phyloP scores from a whole-genome alignment of 768 basidiomycete species.

The Amyloporia xantha region DNA sequence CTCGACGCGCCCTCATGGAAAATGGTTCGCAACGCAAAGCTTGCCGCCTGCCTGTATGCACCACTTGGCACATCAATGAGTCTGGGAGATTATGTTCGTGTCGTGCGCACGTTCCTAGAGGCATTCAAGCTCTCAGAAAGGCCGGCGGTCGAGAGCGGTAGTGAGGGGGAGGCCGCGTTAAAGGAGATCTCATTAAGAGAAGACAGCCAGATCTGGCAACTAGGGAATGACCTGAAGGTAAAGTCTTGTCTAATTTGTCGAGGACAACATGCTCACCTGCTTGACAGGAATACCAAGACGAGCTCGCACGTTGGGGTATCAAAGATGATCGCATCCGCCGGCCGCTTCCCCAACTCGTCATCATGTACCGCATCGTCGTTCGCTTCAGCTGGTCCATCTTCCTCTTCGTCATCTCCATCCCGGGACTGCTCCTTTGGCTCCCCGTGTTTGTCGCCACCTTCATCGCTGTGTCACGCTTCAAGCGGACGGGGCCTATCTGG shows the following conservation, averaged over 20 bases:
- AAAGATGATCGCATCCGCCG: constrained; percentile 83
- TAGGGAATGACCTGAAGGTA: constrained; percentile 56
- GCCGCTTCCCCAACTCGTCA: constrained; percentile 45
- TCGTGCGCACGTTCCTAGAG: constrained; percentile 70
- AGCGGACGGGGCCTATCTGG: constrained; percentile 74
- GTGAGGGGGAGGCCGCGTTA: constrained; percentile 14
- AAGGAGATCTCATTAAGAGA: constrained; percentile 16
- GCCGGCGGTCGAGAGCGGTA: constrained; percentile 8
- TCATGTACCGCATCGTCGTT: constrained; percentile 58
- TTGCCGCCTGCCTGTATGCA: constrained; percentile 75
- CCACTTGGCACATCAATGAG: constrained; percentile 84
- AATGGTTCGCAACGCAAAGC: constrained; percentile 64
- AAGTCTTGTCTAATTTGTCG: not conserved
- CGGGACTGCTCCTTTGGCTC: constrained; percentile 77
- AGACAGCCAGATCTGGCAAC: constrained; percentile 21
- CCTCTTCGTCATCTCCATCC: constrained; percentile 60
- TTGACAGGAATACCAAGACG: constrained; percentile 65
- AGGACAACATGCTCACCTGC: not conserved
- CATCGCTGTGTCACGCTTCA: constrained; percentile 67
- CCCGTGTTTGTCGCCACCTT: constrained; percentile 72
- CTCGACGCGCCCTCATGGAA: constrained; percentile 85
- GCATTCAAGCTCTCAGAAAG: constrained; percentile 47
- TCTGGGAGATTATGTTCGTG: constrained; percentile 77
- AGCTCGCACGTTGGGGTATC: constrained; percentile 57
- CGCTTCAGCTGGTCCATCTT: constrained; percentile 58